Evolutionary conservation across 306 rosid species (phyloP).

Genomic region (Acmispon strigosus): DNA sequence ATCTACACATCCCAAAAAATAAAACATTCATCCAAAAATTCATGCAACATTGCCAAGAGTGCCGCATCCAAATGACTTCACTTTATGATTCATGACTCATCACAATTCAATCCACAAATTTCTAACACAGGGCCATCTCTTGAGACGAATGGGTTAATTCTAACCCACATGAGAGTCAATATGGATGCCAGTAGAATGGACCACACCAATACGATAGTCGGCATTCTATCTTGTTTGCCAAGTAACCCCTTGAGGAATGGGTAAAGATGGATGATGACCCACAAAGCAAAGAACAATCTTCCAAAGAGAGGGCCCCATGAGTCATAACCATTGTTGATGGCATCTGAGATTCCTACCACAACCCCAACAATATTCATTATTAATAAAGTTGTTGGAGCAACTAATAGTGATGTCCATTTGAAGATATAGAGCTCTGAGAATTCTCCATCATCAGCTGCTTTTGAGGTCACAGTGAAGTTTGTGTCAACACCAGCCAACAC

Average conservation of each 20-base stretch:
- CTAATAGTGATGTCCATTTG: slow-evolving; percentile 73
- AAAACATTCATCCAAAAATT: slow-evolving; percentile 19
- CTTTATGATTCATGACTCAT: slow-evolving; percentile 23
- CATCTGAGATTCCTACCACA: slow-evolving; percentile 64
- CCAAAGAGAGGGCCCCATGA: slow-evolving; percentile 89
- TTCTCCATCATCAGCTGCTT: slow-evolving; percentile 81
- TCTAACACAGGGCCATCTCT: slow-evolving; percentile 72
- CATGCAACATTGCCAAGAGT: slow-evolving; percentile 5
- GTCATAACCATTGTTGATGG: slow-evolving; percentile 76
- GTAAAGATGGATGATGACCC: slow-evolving; percentile 73
- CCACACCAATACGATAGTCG: slow-evolving; percentile 72
- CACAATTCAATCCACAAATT: slow-evolving; percentile 69
- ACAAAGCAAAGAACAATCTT: slow-evolving; percentile 64
- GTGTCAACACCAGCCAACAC: slow-evolving; percentile 76
- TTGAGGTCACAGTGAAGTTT: slow-evolving; percentile 73
- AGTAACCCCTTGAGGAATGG: slow-evolving; percentile 79
- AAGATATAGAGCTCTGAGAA: slow-evolving; percentile 73
- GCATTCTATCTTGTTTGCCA: slow-evolving; percentile 61
- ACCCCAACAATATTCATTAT: slow-evolving; percentile 65
- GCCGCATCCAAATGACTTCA: slow-evolving; percentile 5
- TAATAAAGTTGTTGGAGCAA: slow-evolving; percentile 60
- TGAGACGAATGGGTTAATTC: slow-evolving; percentile 65
- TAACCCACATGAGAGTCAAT: slow-evolving; percentile 75
- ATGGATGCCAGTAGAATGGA: slow-evolving; percentile 65
- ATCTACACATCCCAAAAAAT: slow-evolving; percentile 43